Evolutionary conservation across 768 basidiomycete species (phyloP), one percentile per base, ranked within the genome.

Genomic region (Ramaria rubella): DNA sequence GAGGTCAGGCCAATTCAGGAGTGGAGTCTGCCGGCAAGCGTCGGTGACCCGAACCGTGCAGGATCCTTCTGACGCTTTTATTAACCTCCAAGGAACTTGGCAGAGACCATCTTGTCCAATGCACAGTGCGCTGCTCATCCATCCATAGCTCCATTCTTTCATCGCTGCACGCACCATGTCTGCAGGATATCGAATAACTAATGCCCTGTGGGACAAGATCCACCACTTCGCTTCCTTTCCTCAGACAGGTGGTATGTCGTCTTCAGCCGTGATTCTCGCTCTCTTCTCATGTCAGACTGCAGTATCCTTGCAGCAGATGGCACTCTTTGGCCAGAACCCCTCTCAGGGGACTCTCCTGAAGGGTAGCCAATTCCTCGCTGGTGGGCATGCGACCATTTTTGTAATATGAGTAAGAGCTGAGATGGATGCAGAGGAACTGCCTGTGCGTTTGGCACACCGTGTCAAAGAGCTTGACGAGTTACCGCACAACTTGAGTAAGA

Each of bases 281-380:
- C 21, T 27, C 24, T 48, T 12, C 29, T 26, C 23, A 48, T 30
- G 23, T 2, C 46, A n/a, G 5, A 34, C 51, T 12, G 11, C 64
- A 90, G 94, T 98, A 3, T 96, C 94, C 0, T 77, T 97, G 19
- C 90, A 96, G 71, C 95, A 98, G 73, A 97, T 99, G 94, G 92
- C 96, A 49, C 80, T 89, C 53, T 97, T 99, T 66, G 95, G 95
- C 0, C 93, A 96, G 74, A 90, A 97, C 65, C 94, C 95, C 0
- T 87, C 83, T 54, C 91, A 95, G 68, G 95, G 95, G 0, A 99
- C 95, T 0, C 77, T 99, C 11, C 73, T 97, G n/a, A 87, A 86
- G 66, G 96, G 90, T 0, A 86, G 86, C 62, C 90, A 94, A 67
- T 95, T 95, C 69, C 79, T 95, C 3, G 75, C 83, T 58, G 90